phyloP scores from a whole-genome alignment of 2,329 filamentous ascomycete genomes.

The Fusarium sp. region DNA sequence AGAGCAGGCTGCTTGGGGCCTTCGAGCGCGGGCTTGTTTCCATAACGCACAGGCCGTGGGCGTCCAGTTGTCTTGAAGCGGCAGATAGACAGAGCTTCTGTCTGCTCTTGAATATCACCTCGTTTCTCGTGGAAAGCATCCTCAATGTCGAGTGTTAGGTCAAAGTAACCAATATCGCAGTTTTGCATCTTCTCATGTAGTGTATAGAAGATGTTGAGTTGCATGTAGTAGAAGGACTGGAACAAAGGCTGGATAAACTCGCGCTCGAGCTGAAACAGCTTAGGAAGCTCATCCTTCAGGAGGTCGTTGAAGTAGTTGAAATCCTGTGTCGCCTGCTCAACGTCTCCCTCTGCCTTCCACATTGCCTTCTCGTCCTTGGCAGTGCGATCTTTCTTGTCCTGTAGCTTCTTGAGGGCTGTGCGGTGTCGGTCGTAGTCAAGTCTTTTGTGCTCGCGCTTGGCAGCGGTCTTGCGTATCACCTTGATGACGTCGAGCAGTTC shows the following conservation, averaged over 20 bases:
- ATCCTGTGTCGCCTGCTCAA: slow-evolving; percentile 92
- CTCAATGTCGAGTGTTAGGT: slow-evolving; percentile 89
- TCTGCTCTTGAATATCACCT: slow-evolving; percentile 85
- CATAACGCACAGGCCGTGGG: slow-evolving; percentile 70
- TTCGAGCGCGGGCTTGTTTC: slow-evolving; percentile 66
- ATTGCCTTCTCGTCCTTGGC: slow-evolving; percentile 97
- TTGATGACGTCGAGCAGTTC: slow-evolving; percentile 97
- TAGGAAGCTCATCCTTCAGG: slow-evolving; percentile 94
- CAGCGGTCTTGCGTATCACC: slow-evolving; percentile 86
- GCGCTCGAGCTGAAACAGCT: slow-evolving; percentile 88
- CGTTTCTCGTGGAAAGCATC: slow-evolving; percentile 92
- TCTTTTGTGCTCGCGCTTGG: slow-evolving; percentile 97
- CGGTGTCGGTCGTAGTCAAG: slow-evolving; percentile 94
- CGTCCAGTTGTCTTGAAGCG: slow-evolving; percentile 92
- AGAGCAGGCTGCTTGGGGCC: slow-evolving; percentile 63
- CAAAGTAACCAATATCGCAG: slow-evolving; percentile 98
- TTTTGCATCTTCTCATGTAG: slow-evolving; percentile 98
- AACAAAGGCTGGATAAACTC: slow-evolving; percentile 98
- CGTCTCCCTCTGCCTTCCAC: slow-evolving; percentile 93
- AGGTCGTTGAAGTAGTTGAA: slow-evolving; percentile 99
- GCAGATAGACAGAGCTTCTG: slow-evolving; percentile 86
- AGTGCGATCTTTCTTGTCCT: slow-evolving; percentile 97
- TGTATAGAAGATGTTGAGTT: slow-evolving; percentile 99
- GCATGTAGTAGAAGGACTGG: slow-evolving; percentile 99
- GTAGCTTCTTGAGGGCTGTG: slow-evolving; percentile 87